These are phyloP conservation scores for Thielaviopsis ethacetica DNA, from an alignment of 2,329 filamentous ascomycete species.

Conservation along the genomic window DNA sequence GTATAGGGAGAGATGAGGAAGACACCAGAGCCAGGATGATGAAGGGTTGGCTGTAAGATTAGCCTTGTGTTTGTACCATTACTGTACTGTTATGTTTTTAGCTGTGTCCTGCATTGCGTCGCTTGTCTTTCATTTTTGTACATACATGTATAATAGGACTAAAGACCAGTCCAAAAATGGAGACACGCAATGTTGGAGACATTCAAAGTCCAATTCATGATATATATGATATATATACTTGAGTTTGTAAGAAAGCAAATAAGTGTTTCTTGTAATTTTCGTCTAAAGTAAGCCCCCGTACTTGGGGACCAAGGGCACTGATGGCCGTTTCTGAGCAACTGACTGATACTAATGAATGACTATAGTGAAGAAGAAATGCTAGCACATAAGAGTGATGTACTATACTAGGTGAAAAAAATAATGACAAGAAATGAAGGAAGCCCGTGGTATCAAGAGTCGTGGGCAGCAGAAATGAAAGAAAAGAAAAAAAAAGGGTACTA, in stretches of 20 bases:
- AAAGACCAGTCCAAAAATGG: constrained; percentile 12
- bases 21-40: neutral
- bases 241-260: neutral
- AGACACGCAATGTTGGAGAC: neutral
- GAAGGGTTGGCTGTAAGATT: neutral
- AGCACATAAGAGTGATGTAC: neutral
- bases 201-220: neutral
- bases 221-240: too few relatives aligned
- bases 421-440: neutral
- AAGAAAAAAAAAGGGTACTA: neutral
- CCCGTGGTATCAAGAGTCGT: neutral
- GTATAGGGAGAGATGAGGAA: neutral
- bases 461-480: neutral
- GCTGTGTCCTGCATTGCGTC: neutral
- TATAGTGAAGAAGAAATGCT: neutral
- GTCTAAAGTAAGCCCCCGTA: too few relatives aligned
- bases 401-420: neutral
- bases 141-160: neutral
- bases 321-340: neutral
- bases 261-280: neutral
- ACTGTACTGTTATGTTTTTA: constrained; percentile 12
- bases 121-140: neutral
- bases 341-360: neutral
- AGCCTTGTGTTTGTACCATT: constrained; percentile 19
- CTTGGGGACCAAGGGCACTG: neutral